phyloP scores from a whole-genome alignment of 768 basidiomycete species.

The Neoboletus magnificus region DNA sequence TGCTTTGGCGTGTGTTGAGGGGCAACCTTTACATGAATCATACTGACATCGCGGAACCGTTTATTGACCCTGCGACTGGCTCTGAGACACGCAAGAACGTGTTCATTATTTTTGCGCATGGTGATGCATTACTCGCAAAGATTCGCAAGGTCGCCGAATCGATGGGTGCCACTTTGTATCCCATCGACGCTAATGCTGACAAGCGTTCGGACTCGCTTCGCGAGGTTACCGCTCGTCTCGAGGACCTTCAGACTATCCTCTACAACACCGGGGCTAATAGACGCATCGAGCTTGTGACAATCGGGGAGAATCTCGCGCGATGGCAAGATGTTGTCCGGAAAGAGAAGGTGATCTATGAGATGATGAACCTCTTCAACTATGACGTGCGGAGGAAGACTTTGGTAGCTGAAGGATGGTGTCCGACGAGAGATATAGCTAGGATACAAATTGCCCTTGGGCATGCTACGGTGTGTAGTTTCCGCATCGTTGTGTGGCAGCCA shows the following conservation, averaged over 20 bases:
- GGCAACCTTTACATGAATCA: constrained; percentile 99
- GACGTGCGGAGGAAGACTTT: constrained; percentile 92
- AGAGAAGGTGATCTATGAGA: constrained; percentile 96
- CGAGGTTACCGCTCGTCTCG: constrained; percentile 83
- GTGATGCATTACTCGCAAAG: constrained; percentile 87
- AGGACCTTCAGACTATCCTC: constrained; percentile 85
- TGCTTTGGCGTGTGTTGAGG: constrained; percentile 95
- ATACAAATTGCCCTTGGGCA: constrained; percentile 87
- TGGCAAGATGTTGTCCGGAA: constrained; percentile 95
- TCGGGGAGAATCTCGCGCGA: constrained; percentile 79
- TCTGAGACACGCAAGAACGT: constrained; percentile 93
- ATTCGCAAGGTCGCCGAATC: constrained; percentile 98
- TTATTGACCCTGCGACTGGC: constrained; percentile 82
- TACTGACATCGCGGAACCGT: constrained; percentile 90
- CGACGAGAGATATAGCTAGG: constrained; percentile 81
- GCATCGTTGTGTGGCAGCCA: not conserved
- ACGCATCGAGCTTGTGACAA: constrained; percentile 73
- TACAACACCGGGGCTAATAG: constrained; percentile 87
- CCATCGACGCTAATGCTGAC: constrained; percentile 92
- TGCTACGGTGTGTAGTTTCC: constrained; percentile 63
- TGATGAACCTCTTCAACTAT: constrained; percentile 93
- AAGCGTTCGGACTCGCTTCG: constrained; percentile 87
- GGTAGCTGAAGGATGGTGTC: constrained; percentile 97
- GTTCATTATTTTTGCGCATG: constrained; percentile 99
- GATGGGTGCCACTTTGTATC: constrained; percentile 97